A percentile compares a stretch with the other conserved stretches of the same genome.
These are phyloP conservation scores for Fusarium sp. DNA, from an alignment of 2,329 filamentous ascomycete genomes.

Conservation along the genomic window DNA sequence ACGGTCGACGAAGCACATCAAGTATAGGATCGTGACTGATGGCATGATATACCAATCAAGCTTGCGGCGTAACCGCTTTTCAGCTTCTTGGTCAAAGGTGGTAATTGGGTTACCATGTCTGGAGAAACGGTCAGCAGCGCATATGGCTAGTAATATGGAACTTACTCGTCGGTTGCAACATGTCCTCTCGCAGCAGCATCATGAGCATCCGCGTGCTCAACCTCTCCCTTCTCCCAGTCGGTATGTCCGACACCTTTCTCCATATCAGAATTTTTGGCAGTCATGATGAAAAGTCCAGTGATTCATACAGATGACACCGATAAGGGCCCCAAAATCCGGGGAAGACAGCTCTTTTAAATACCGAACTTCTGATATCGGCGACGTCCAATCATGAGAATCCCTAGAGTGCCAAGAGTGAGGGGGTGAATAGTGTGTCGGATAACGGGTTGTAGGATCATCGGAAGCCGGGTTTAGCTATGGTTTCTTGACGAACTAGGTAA, in stretches of 20 bases:
- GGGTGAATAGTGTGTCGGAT: slow-evolving; percentile 12
- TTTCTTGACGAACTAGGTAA: not conserved
- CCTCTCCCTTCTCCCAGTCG: not conserved
- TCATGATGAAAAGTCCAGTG: not conserved
- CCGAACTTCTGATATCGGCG: not conserved
- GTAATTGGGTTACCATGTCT: slow-evolving; percentile 18
- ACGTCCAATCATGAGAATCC: not conserved
- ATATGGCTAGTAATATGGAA: fast-evolving
- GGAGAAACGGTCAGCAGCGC: not conserved
- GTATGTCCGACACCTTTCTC: not conserved
- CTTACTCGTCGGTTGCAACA: slow-evolving; percentile 19
- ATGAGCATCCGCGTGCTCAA: not conserved
- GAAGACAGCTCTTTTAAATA: not conserved
- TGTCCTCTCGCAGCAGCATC: slow-evolving; percentile 17
- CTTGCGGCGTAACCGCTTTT: slow-evolving; percentile 12
- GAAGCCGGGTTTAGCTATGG: slow-evolving; percentile 12
- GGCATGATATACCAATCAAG: slow-evolving; percentile 17
- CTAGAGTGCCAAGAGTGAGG: slow-evolving; percentile 23
- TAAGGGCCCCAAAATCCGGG: not conserved
- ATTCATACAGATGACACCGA: not conserved
- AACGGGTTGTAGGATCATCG: not conserved
- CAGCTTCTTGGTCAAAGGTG: slow-evolving; percentile 3
- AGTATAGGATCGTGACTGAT: slow-evolving; percentile 27
- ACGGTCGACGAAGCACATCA: slow-evolving; percentile 75
- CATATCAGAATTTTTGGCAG: not conserved